A percentile compares a stretch with the other conserved stretches of the same genome.
phyloP scores from a whole-genome alignment of 768 basidiomycete genomes.

The Boletus rubroflammeus region DNA sequence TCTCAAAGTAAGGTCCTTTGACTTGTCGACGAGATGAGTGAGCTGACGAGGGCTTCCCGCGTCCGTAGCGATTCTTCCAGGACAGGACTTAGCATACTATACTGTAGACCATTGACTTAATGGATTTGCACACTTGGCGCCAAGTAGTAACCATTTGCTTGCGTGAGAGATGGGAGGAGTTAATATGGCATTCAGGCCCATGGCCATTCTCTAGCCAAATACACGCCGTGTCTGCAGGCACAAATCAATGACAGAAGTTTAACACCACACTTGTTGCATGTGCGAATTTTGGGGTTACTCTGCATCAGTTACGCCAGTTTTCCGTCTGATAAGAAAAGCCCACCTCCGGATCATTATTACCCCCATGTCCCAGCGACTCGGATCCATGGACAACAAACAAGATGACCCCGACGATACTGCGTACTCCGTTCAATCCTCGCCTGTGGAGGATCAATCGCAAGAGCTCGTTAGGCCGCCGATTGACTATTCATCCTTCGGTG shows the following conservation, averaged over 20 bases:
- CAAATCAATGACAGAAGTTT: conserved; percentile 16
- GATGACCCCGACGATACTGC: conserved; percentile 13
- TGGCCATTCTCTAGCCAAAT: too few species aligned
- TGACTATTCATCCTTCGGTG: conserved; percentile 55
- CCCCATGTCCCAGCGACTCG: conserved; percentile 13
- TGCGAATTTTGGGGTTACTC: not conserved
- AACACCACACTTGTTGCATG: conserved; percentile 8
- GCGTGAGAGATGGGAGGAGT: too few species aligned
- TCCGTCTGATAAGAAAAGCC: conserved; percentile 14
- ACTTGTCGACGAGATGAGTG: not conserved
- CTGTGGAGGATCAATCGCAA: not conserved
- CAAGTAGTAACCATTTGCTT: too few species aligned
- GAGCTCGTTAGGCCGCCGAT: conserved; percentile 51
- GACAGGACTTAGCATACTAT: conserved; percentile 54
- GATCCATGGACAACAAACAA: conserved; percentile 26
- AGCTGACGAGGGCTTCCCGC: conserved; percentile 1
- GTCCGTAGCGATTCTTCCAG: conserved; percentile 73
- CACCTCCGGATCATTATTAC: not conserved
- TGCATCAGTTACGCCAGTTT: not conserved
- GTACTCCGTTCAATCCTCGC: not conserved
- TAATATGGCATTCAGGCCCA: not conserved
- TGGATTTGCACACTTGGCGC: not conserved
- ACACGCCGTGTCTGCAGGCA: too few species aligned
- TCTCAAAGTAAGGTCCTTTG: conserved; percentile 60
- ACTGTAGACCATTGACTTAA: conserved; percentile 7